These are phyloP conservation scores for Poa pratensis DNA, from an alignment of 176 grass and related monocot species.

Conservation along the genomic window DNA sequence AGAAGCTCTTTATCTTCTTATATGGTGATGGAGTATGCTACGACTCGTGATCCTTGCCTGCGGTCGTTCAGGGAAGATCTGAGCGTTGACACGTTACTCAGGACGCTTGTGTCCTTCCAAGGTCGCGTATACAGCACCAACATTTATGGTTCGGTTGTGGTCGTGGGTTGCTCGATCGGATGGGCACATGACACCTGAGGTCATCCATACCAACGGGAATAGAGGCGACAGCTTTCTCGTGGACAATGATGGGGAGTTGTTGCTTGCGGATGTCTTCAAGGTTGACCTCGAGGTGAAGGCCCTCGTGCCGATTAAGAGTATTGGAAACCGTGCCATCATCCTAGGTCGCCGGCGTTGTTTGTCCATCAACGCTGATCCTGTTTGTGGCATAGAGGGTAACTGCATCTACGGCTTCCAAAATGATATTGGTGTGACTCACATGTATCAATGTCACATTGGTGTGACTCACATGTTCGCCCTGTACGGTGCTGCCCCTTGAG, in stretches of 20 bases:
- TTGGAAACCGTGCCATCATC: neutral
- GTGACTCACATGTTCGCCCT: too few relatives aligned
- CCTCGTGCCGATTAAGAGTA: neutral
- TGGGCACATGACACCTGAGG: neutral
- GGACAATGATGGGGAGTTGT: neutral
- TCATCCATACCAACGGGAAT: neutral
- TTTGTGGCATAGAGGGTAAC: too few relatives aligned
- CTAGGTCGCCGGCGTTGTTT: too few relatives aligned
- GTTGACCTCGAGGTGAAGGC: neutral
- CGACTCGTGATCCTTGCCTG: neutral
- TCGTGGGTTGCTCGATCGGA: neutral
- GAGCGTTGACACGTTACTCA: neutral
- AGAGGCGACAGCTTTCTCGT: neutral
- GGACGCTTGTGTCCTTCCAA: neutral
- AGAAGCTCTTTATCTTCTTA: neutral
- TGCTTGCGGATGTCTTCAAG: neutral
- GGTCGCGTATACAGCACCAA: neutral
- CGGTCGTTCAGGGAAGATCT: neutral
- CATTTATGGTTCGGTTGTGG: neutral
- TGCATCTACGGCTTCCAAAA: too few relatives aligned
- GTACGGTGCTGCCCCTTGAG: too few relatives aligned
- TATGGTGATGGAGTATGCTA: neutral
- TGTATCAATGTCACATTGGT: too few relatives aligned
- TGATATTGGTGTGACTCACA: too few relatives aligned
- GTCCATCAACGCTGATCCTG: too few relatives aligned